Percentiles rank a stretch among this genome's conserved stretches.
Conservation (phyloP, 805 yeast genomes). For the Kodamaea hsintzibuensis region DNA sequence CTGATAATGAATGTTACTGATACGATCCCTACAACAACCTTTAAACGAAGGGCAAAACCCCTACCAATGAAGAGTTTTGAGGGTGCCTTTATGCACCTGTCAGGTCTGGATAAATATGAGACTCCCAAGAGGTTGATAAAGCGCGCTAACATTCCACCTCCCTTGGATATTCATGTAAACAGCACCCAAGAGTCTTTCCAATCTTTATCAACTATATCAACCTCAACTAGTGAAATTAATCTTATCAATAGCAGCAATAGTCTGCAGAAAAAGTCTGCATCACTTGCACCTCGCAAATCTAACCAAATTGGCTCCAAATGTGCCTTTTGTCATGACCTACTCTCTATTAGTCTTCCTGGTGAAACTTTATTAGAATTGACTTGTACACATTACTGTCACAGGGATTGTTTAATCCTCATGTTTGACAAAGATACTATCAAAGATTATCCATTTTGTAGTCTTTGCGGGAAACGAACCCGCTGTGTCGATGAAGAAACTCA, state of each 20-base stretch:
- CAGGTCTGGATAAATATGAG: not conserved
- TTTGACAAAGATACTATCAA: conserved; percentile 11
- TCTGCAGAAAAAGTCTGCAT: not conserved
- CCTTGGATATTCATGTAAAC: conserved; percentile 1
- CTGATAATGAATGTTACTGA: conserved; percentile 1
- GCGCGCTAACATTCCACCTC: conserved; percentile 11
- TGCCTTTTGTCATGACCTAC: conserved; percentile 20
- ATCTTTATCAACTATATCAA: not conserved
- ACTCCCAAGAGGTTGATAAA: conserved; percentile 8
- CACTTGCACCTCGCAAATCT: not conserved
- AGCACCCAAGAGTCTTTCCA: not conserved
- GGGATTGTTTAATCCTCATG: conserved; percentile 22
- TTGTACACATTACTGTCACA: conserved; percentile 29
- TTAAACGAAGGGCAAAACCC: conserved; percentile 2
- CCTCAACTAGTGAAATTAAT: not conserved
- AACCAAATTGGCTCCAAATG: conserved; percentile 12
- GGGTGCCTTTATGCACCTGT: not conserved
- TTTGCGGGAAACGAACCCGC: conserved; percentile 15
- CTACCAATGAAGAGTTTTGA: not conserved
- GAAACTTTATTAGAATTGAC: conserved; percentile 19
- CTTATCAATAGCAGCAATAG: no score
- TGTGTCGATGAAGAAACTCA: conserved; percentile 14
- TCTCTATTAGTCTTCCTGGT: conserved; percentile 17
- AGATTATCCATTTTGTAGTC: conserved; percentile 15
- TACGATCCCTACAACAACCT: conserved; percentile 1